These are phyloP conservation scores for Daldinia childiae DNA, from an alignment of 495 filamentous ascomycete species.

Conservation along the genomic window DNA sequence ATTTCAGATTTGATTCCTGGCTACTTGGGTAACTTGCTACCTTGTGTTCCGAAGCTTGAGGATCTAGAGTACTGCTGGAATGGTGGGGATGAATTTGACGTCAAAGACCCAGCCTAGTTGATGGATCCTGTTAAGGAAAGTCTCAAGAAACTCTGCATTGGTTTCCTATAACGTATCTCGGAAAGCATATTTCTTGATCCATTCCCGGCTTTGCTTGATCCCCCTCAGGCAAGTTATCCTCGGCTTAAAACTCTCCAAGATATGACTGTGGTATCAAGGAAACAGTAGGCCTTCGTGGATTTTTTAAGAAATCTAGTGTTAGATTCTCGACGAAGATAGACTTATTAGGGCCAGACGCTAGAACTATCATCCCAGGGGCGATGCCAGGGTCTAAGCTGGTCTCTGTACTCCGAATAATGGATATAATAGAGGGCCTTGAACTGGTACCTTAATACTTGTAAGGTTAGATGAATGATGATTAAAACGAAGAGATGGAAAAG, in stretches of 20 bases:
- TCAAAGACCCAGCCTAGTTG: too few relatives aligned
- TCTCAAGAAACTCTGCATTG: too few relatives aligned
- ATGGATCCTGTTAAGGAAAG: too few relatives aligned
- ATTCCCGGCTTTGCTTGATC: neutral
- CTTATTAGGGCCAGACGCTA: neutral
- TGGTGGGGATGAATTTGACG: too few relatives aligned
- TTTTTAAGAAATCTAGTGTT: neutral
- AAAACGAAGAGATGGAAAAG: neutral
- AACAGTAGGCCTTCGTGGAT: neutral
- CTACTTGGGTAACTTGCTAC: too few relatives aligned
- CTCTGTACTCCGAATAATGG: neutral
- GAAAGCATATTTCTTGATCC: too few relatives aligned
- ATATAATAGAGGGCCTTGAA: neutral
- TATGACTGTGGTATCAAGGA: neutral
- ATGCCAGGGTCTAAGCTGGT: neutral
- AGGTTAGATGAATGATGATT: neutral
- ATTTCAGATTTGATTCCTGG: too few relatives aligned
- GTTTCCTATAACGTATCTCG: too few relatives aligned
- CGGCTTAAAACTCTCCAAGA: neutral
- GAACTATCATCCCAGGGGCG: neutral
- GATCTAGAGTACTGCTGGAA: too few relatives aligned
- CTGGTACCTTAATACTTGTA: neutral
- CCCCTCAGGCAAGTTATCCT: neutral
- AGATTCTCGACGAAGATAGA: neutral
- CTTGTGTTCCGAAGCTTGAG: too few relatives aligned